Conservation (phyloP, 345 rosid species). For the Gossypium bickii region DNA sequence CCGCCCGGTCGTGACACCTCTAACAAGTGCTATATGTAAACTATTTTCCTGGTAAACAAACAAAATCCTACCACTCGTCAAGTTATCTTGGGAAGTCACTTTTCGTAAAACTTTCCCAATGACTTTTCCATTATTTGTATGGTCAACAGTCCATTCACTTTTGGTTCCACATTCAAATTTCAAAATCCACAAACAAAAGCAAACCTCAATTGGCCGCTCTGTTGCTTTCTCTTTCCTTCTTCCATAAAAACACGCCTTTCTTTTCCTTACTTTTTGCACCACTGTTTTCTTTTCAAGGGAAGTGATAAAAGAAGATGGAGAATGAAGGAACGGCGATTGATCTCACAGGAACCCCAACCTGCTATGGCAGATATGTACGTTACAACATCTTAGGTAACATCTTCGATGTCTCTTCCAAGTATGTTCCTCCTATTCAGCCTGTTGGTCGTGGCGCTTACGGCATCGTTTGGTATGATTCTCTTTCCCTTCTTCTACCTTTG, state of each 20-base stretch:
- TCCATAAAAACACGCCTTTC: constrained; percentile 6
- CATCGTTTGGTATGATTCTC: constrained; percentile 64
- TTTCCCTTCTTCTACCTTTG: background rate
- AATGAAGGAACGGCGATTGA: constrained; percentile 24
- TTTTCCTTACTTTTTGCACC: background rate
- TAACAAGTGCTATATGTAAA: no score
- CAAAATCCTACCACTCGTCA: background rate
- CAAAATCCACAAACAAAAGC: constrained; percentile 20
- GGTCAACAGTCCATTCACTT: background rate
- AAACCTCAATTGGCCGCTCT: constrained; percentile 2
- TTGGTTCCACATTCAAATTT: constrained; percentile 23
- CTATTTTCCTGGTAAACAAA: background rate
- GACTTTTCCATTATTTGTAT: background rate
- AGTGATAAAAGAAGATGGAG: constrained; percentile 31
- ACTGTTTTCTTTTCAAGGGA: background rate
- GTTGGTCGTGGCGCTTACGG: constrained; percentile 90
- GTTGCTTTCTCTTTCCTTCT: constrained; percentile 13
- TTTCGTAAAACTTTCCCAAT: background rate
- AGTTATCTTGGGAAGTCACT: background rate
- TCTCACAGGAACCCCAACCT: constrained; percentile 24
- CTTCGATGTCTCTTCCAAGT: constrained; percentile 66
- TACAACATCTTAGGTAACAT: constrained; percentile 62
- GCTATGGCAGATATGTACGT: constrained; percentile 51
- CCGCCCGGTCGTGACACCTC: no score
- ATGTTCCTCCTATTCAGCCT: constrained; percentile 77